phyloP scores from a whole-genome alignment of 352 stramenopile genomes.

The Pythium chondricola region DNA sequence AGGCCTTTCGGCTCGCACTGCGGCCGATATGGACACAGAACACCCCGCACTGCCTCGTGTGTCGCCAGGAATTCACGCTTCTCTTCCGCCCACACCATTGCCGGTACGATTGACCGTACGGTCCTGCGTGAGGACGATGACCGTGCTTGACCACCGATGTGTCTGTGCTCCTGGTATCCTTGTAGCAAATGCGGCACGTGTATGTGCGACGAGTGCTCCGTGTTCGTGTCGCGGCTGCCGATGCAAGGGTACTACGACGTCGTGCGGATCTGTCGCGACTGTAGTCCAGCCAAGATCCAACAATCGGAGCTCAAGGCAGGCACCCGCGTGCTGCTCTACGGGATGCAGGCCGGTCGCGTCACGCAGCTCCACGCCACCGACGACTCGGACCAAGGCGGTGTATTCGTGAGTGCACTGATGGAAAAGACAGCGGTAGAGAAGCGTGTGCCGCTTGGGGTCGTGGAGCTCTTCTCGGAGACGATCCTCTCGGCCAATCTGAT shows the following conservation, averaged over 20 bases:
- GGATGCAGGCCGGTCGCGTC: slow-evolving; percentile 52
- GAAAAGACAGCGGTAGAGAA: slow-evolving; percentile 37
- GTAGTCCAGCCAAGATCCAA: slow-evolving; percentile 66
- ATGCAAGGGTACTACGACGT: slow-evolving; percentile 82
- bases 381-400: slow-evolving; percentile 43
- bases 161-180: neutral
- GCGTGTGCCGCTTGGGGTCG: slow-evolving; percentile 52
- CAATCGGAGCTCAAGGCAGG: slow-evolving; percentile 54
- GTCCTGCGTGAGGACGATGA: too few relatives aligned
- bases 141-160: too few relatives aligned
- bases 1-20: slow-evolving; percentile 67
- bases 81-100: slow-evolving; percentile 79
- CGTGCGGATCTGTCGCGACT: slow-evolving; percentile 80
- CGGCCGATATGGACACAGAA: slow-evolving; percentile 80
- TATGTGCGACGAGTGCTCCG: slow-evolving; percentile 81
- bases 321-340: slow-evolving; percentile 74
- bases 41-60: slow-evolving; percentile 65
- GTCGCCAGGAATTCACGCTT: slow-evolving; percentile 63
- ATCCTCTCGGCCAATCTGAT: slow-evolving; percentile 78
- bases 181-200: slow-evolving; percentile 80
- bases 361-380: slow-evolving; percentile 57
- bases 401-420: slow-evolving; percentile 56
- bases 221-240: slow-evolving; percentile 63
- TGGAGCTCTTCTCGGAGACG: slow-evolving; percentile 75
- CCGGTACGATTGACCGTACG: too few relatives aligned